Base-by-base conservation (phyloP, 306 rosid species). In the Coriaria nepalensis region DNA sequence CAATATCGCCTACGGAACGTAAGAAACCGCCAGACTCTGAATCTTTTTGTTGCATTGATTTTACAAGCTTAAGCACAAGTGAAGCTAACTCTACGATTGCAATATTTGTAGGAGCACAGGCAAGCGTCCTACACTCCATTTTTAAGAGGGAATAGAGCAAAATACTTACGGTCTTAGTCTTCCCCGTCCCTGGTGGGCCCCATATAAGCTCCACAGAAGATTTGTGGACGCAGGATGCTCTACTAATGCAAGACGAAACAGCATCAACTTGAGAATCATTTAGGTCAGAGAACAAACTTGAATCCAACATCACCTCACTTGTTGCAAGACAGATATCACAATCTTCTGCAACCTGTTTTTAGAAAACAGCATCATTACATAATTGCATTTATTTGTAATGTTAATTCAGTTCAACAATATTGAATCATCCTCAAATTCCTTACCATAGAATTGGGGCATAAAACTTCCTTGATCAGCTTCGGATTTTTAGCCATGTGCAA, bases 101-200 rank as follows among this genome's bases (percentile, higher is more conserved):
- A 60, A 76, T 74, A 63, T 86, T 81, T 13, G 93, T 86, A 7
- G 96, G 93, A 32, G 96, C 86, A 63, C 93, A 82, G 8, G 62
- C 58, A 59, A 86, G 84, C 10, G 78, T 70, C 54, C 76, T 81
- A 13, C 34, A 34, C n/a, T 70, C 66, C 73, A 64, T 73, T 56
- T 40, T 55, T 45, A 72, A 41, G 11, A 78, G 70, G 13, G 69
- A 36, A 7, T 62, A 54, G 45, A 86, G 81, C 34, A 81, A 50
- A 5, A 76, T 68, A 48, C 69, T 67, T 3, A 53, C 50, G 40
- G 86, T 74, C 64, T 74, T 81, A 3, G 95, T 86, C 59, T 86
- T 86, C 4, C 95, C 95, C 0, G 95, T 86, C 61, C 95, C 88
- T 4, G 95, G 93, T 2, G 95, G 95, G 13, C 95, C 95, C 85